Evolutionary conservation across 2,329 filamentous ascomycete species (phyloP).

Genomic region (Dactylellina haptotyla): DNA sequence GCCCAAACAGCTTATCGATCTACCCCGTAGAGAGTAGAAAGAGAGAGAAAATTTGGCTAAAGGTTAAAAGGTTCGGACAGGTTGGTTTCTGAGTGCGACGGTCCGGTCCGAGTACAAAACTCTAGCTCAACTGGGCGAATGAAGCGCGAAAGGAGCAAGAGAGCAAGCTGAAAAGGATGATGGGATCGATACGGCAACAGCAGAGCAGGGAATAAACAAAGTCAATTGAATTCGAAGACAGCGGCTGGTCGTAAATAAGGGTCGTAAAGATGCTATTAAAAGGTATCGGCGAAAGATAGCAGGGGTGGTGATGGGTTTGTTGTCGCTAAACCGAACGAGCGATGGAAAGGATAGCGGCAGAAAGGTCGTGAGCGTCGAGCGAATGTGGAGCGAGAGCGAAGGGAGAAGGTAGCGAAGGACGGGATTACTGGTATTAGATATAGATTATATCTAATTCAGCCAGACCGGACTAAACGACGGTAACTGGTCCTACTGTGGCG

Average conservation of each 20-base stretch:
- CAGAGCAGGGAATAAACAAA: not conserved
- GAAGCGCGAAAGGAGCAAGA: not conserved
- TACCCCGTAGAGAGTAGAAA: not conserved
- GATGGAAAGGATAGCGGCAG: not conserved
- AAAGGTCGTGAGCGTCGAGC: slow-evolving; percentile 16
- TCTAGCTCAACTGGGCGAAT: not conserved
- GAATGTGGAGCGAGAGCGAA: slow-evolving; percentile 21
- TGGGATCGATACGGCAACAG: no score
- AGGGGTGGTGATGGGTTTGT: no score
- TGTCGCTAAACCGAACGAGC: slow-evolving; percentile 8
- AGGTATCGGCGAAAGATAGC: not conserved
- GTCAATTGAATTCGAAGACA: not conserved
- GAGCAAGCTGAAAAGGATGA: no score
- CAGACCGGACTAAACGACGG: not conserved
- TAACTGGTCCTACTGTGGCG: not conserved
- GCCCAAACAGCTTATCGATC: slow-evolving; percentile 3
- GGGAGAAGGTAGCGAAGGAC: slow-evolving; percentile 8
- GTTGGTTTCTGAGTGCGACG: slow-evolving; percentile 1
- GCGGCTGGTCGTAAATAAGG: slow-evolving; percentile 9
- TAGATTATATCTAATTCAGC: not conserved
- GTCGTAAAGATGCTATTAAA: slow-evolving; percentile 8
- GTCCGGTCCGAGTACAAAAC: slow-evolving; percentile 15
- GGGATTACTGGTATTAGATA: slow-evolving; percentile 26
- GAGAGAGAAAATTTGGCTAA: not conserved
- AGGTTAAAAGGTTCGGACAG: not conserved